phyloP scores from a whole-genome alignment of 805 yeast species.

The Lachancea sp. region DNA sequence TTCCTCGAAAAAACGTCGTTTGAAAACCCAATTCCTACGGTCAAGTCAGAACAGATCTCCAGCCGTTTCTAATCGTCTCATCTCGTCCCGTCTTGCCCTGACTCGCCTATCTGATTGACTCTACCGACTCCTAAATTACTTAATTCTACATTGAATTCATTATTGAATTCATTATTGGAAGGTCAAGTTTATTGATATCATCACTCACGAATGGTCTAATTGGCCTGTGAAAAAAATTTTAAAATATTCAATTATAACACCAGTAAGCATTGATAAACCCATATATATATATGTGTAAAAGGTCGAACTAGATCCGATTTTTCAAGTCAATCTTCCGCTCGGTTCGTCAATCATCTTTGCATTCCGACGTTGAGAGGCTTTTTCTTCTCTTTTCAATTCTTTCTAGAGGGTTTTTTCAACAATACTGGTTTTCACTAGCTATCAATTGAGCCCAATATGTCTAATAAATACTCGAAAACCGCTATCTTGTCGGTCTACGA shows the following conservation, averaged over 20 bases:
- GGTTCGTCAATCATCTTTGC: too few species aligned
- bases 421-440: not conserved
- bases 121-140: not conserved
- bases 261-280: too few species aligned
- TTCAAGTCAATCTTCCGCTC: too few species aligned
- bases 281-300: not conserved
- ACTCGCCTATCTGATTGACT: not conserved
- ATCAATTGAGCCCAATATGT: not conserved
- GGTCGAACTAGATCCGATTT: too few species aligned
- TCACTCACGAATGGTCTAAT: not conserved
- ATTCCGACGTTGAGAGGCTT: too few species aligned
- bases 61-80: too few species aligned
- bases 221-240: not conserved
- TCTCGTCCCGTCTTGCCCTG: not conserved
- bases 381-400: not conserved
- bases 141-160: too few species aligned
- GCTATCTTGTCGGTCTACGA: conserved; percentile 96
- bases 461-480: conserved; percentile 50
- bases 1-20: too few species aligned
- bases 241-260: not conserved
- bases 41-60: too few species aligned
- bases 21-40: too few species aligned
- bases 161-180: not conserved
- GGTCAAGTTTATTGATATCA: not conserved
- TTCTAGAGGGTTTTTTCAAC: not conserved